Conservation (phyloP, 768 basidiomycete species). For the Pleurotus tuoliensis region DNA sequence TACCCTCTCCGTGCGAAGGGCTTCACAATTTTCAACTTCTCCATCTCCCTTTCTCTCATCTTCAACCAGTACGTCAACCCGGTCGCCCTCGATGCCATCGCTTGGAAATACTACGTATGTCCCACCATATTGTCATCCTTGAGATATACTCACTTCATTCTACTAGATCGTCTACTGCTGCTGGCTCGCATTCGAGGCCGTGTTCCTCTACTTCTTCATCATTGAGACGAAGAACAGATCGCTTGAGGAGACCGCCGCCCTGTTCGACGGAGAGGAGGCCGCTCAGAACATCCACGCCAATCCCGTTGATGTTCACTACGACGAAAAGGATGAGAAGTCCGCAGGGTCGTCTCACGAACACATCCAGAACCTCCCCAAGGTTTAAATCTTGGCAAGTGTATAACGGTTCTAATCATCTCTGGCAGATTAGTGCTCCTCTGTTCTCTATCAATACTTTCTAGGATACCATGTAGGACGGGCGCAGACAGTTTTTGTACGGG, state of each 20-base stretch:
- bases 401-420: neutral
- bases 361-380: slow-evolving; percentile 17
- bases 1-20: slow-evolving; percentile 83
- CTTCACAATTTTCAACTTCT: slow-evolving; percentile 77
- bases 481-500: neutral
- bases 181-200: slow-evolving; percentile 65
- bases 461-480: neutral
- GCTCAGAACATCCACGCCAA: slow-evolving; percentile 30
- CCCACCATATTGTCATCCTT: neutral
- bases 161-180: slow-evolving; percentile 60
- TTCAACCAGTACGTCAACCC: slow-evolving; percentile 89
- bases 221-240: slow-evolving; percentile 71
- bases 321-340: slow-evolving; percentile 29
- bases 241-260: slow-evolving; percentile 76
- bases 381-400: neutral
- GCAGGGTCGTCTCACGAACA: slow-evolving; percentile 30
- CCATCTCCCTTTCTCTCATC: slow-evolving; percentile 74
- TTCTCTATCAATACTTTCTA: neutral
- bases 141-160: neutral
- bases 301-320: slow-evolving; percentile 21
- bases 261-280: slow-evolving; percentile 71
- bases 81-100: slow-evolving; percentile 30
- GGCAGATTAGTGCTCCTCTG: neutral
- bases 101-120: slow-evolving; percentile 75
- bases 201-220: slow-evolving; percentile 64